Percentiles rank a stretch among this genome's conserved stretches.
Evolutionary conservation across 352 stramenopile species (phyloP).

Genomic region (Phytophthora quininea): DNA sequence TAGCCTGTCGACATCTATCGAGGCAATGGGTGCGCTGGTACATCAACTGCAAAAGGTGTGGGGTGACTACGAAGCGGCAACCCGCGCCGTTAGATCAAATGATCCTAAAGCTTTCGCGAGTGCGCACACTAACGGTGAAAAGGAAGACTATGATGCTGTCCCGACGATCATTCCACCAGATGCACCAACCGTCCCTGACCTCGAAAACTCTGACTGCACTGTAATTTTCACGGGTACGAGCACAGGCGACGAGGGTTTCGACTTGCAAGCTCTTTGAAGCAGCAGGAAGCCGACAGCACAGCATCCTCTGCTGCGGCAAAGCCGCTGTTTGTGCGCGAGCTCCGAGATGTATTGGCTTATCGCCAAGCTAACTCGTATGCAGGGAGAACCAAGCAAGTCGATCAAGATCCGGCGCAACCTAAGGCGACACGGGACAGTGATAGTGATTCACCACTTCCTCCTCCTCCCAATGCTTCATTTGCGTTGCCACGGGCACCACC

Average conservation of each 20-base stretch:
- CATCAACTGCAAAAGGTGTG: constrained; percentile 34
- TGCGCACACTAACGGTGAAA: neutral
- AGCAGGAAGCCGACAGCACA: constrained; percentile 25
- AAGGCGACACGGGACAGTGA: neutral
- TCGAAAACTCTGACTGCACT: constrained; percentile 38
- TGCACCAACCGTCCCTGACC: constrained; percentile 3
- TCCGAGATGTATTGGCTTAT: constrained; percentile 60
- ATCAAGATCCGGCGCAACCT: constrained; percentile 29
- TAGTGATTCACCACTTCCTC: constrained; percentile 3
- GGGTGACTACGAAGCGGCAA: constrained; percentile 24
- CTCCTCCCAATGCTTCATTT: constrained; percentile 24
- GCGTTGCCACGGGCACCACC: constrained; percentile 19
- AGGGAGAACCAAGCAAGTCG: constrained; percentile 49
- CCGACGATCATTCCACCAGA: neutral
- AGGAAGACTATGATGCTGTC: constrained; percentile 3
- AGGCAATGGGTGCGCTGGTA: constrained; percentile 29
- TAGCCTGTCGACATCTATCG: constrained; percentile 14
- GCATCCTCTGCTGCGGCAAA: constrained; percentile 13
- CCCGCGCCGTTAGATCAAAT: constrained; percentile 8
- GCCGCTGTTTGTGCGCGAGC: constrained; percentile 53
- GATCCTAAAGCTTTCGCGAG: constrained; percentile 1
- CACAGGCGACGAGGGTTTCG: constrained; percentile 68
- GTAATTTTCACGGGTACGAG: constrained; percentile 79
- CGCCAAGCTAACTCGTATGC: constrained; percentile 35
- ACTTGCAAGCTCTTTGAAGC: constrained; percentile 53